Conservation (phyloP, 2,329 filamentous ascomycete species). For the Ampelomyces quisqualis region DNA sequence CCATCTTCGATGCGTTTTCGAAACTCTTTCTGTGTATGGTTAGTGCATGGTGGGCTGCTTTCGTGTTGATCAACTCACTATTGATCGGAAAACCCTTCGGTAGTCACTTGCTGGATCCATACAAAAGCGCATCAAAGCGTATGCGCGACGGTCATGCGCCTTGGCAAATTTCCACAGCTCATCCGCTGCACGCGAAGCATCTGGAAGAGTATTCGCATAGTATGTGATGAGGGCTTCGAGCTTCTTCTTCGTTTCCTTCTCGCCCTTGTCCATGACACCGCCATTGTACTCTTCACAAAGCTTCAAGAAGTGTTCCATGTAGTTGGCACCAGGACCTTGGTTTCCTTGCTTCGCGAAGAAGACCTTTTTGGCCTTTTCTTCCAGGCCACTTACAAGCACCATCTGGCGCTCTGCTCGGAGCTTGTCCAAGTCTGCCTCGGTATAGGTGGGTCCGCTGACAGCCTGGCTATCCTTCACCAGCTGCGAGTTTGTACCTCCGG, state of each 20-base stretch:
- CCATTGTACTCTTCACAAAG: slow-evolving; percentile 90
- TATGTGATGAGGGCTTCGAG: slow-evolving; percentile 73
- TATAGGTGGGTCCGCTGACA: slow-evolving; percentile 47
- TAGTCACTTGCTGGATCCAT: slow-evolving; percentile 87
- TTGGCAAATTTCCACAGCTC: slow-evolving; percentile 92
- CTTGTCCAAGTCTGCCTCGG: slow-evolving; percentile 64
- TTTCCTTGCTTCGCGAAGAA: slow-evolving; percentile 84
- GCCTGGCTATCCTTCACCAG: slow-evolving; percentile 60
- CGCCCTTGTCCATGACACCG: slow-evolving; percentile 72
- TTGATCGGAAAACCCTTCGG: slow-evolving; percentile 82
- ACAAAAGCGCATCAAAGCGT: slow-evolving; percentile 84
- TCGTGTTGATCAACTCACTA: slow-evolving; percentile 45
- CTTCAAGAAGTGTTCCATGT: slow-evolving; percentile 73
- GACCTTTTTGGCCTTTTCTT: slow-evolving; percentile 75
- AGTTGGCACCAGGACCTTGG: slow-evolving; percentile 71
- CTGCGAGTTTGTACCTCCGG: slow-evolving; percentile 58
- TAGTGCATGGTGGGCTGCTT: slow-evolving; percentile 6
- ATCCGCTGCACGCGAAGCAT: slow-evolving; percentile 67
- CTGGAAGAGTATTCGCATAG: slow-evolving; percentile 73
- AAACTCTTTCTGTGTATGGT: slow-evolving; percentile 65
- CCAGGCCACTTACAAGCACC: slow-evolving; percentile 75
- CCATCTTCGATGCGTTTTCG: slow-evolving; percentile 75
- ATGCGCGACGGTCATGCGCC: slow-evolving; percentile 82
- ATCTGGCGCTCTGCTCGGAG: slow-evolving; percentile 83
- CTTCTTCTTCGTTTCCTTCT: slow-evolving; percentile 65